Base-by-base conservation (phyloP, 164 flowering plant genomes). In the Nymphaea colorata region DNA sequence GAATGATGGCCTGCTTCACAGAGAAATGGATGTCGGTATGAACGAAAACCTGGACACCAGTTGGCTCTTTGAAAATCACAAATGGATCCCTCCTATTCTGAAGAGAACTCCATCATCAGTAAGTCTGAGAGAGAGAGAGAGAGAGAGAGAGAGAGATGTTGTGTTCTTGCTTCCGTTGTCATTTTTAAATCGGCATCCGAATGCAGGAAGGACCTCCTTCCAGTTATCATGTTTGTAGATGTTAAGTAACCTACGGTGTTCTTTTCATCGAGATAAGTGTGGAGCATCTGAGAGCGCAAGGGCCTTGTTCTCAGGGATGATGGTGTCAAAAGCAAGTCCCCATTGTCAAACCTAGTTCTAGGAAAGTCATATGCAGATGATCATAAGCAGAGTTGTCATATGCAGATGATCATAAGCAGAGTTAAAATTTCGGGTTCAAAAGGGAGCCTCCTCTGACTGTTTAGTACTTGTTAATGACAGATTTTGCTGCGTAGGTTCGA, bases 311-410 rank as follows among this genome's bases (percentile, higher is more conserved):
- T 67, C 63, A 62, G 4, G 18, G 67, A 41, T 57, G 67, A 41
- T 57, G 65, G 44, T 44, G 45, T 11, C 41, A 57, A 57, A 36
- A n/a, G 42, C 59, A 61, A 73, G 68, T 73, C 71, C 14, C 41
- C 42, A 57, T 47, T 59, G 11, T 36, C 25, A 68, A 59, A 25
- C 43, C 63, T 60, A 47, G 45, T 15, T 17, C 51, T 15, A 12
- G 4, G 3, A 64, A 51, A 18, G 59, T 64, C 41, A 36, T 59
- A 64, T 6, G 65, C 3, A 68, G 44, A 18, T 42, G 18, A 44
- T 42, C 42, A 44, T 15, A 4, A 51, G 57, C 6, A 43, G 5
- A 41, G 43, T 11, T n/a, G 59, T 64, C 41, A 36, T 59, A 64
- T 6, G 65, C 3, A 68, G 44, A 18, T 42, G 18, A 44, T 42